Evolutionary conservation across 768 basidiomycete genomes (phyloP).

Genomic region (Cyclocybe aegerita): DNA sequence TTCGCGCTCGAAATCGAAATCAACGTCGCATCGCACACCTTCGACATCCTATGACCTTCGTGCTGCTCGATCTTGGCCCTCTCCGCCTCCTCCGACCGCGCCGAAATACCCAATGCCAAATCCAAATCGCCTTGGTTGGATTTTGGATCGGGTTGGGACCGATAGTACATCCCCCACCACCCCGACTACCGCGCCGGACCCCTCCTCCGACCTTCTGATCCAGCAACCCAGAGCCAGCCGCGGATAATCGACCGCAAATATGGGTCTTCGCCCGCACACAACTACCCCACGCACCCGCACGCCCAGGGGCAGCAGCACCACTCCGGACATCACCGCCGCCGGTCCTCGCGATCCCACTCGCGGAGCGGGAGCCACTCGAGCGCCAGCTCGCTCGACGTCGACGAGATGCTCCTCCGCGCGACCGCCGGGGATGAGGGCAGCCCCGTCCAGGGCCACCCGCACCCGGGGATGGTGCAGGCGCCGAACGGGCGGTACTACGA

Average conservation of each 20-base stretch:
- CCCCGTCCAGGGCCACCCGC: neutral
- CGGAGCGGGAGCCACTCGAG: conserved; percentile 35
- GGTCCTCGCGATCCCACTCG: conserved; percentile 18
- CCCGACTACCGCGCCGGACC: neutral
- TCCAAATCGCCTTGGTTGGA: no score
- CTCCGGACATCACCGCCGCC: conserved; percentile 10
- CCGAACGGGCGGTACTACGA: conserved; percentile 12
- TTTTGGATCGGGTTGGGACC: no score
- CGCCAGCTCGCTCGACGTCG: conserved; percentile 37
- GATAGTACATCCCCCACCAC: neutral
- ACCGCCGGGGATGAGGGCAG: conserved; percentile 27
- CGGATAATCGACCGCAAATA: conserved; percentile 19
- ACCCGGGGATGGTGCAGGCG: neutral
- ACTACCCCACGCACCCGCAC: neutral
- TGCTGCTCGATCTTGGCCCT: no score
- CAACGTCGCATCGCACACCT: no score
- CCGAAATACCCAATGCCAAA: no score
- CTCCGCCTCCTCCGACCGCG: no score
- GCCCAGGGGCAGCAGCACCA: conserved; percentile 1
- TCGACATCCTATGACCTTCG: no score
- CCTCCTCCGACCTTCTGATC: neutral
- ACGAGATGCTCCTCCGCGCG: conserved; percentile 45
- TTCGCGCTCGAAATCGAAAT: no score
- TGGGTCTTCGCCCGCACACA: conserved; percentile 8
- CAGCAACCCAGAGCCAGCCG: conserved; percentile 9